phyloP scores from a whole-genome alignment of 768 basidiomycete genomes.

The Rhodotorula taiwanensis region DNA sequence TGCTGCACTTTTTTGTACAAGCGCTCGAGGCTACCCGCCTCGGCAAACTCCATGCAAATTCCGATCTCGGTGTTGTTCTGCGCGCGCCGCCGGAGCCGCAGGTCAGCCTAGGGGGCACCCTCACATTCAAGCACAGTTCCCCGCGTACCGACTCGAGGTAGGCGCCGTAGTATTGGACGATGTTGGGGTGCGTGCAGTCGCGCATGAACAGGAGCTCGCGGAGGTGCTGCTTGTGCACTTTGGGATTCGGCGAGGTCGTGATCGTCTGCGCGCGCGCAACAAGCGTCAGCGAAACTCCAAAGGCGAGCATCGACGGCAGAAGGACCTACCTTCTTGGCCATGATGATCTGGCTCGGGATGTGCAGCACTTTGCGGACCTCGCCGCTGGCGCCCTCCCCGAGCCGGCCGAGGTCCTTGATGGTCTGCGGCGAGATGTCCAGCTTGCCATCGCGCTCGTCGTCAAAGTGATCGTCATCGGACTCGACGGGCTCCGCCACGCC shows the following conservation, averaged over 20 bases:
- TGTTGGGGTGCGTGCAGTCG: conserved; percentile 73
- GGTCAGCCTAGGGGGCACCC: conserved; percentile 53
- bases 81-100: not conserved
- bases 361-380: conserved; percentile 91
- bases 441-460: not conserved
- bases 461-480: conserved; percentile 1
- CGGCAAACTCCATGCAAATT: conserved; percentile 84
- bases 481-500: conserved; percentile 3
- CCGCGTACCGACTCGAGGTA: conserved; percentile 48
- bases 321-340: conserved; percentile 70
- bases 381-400: conserved; percentile 94
- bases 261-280: conserved; percentile 52
- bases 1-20: conserved; percentile 78
- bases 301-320: no score
- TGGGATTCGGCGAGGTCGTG: conserved; percentile 82
- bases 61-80: conserved; percentile 70
- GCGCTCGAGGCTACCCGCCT: conserved; percentile 81
- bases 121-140: no score
- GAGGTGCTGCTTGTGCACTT: conserved; percentile 64
- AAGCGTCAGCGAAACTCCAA: no score
- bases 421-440: conserved; percentile 42
- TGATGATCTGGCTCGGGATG: conserved; percentile 65
- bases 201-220: conserved; percentile 88
- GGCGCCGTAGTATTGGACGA: conserved; percentile 85
- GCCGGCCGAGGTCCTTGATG: conserved; percentile 65